Conservation (phyloP, 1,139 yeast species). For the Saccharomyces hybrid region DNA sequence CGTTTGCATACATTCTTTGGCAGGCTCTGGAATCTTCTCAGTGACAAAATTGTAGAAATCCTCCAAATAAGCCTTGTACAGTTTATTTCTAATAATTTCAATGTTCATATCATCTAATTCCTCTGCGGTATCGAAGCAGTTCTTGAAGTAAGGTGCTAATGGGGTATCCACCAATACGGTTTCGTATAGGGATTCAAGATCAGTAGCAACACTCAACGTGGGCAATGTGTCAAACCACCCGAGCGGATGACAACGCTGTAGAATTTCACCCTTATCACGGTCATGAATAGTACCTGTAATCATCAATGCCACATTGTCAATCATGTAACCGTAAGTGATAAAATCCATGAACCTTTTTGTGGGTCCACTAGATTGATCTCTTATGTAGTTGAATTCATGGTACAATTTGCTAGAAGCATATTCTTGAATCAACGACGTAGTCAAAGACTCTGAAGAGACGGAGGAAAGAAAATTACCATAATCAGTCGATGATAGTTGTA, state of each 20-base stretch:
- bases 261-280: slow-evolving; percentile 79
- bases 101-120: slow-evolving; percentile 94
- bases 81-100: slow-evolving; percentile 85
- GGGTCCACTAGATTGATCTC: slow-evolving; percentile 76
- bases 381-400: slow-evolving; percentile 77
- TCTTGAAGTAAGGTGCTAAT: slow-evolving; percentile 90
- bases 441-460: slow-evolving; percentile 72
- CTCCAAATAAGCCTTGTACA: slow-evolving; percentile 88
- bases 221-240: slow-evolving; percentile 99
- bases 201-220: slow-evolving; percentile 89
- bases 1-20: slow-evolving; percentile 69
- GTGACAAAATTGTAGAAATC: slow-evolving; percentile 67
- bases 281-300: slow-evolving; percentile 96
- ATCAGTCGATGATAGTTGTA: slow-evolving; percentile 91
- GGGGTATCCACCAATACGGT: slow-evolving; percentile 97
- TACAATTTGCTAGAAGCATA: slow-evolving; percentile 67
- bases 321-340: slow-evolving; percentile 95
- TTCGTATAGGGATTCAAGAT: slow-evolving; percentile 82
- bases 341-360: slow-evolving; percentile 78
- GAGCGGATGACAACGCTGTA: slow-evolving; percentile 87
- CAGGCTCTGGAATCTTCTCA: slow-evolving; percentile 60
- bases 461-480: slow-evolving; percentile 86
- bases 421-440: slow-evolving; percentile 69
- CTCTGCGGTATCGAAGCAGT: slow-evolving; percentile 74
- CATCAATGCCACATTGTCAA: slow-evolving; percentile 92